phyloP scores from a whole-genome alignment of 352 stramenopile species.

The Phytophthora tubulina region DNA sequence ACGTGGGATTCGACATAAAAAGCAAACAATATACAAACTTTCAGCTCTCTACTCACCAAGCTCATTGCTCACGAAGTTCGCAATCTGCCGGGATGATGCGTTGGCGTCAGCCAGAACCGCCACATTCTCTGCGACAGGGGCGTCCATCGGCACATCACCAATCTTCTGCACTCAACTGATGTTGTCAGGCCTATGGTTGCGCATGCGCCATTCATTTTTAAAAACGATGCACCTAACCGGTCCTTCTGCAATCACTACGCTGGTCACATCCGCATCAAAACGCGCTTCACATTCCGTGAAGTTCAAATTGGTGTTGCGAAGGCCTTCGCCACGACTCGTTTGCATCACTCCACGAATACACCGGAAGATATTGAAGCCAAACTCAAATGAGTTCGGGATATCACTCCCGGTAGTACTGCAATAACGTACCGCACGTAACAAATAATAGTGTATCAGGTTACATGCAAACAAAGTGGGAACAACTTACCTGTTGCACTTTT shows the following conservation, averaged over 20 bases:
- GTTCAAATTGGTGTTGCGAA: background rate
- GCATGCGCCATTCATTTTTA: conserved; percentile 9
- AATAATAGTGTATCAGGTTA: too few relatives aligned
- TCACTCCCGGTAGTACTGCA: background rate
- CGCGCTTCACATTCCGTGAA: conserved; percentile 5
- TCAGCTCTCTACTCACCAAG: too few relatives aligned
- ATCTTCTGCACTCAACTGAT: background rate
- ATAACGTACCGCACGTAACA: background rate
- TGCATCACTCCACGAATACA: conserved; percentile 19
- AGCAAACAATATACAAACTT: too few relatives aligned
- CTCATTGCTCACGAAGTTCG: too few relatives aligned
- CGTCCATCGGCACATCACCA: background rate
- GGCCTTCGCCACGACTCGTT: background rate
- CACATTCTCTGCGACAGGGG: background rate
- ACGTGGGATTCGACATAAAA: too few relatives aligned
- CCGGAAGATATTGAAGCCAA: conserved; percentile 15
- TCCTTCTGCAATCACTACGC: background rate
- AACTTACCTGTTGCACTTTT: background rate
- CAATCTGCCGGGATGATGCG: too few relatives aligned
- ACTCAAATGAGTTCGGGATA: background rate
- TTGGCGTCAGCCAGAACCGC: too few relatives aligned
- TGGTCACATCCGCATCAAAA: background rate
- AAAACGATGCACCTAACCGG: background rate
- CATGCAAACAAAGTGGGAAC: background rate
- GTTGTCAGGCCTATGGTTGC: background rate